Evolutionary conservation across 352 stramenopile species (phyloP), one percentile per base, ranked within the genome.

Genomic region (Albugo laibachii): DNA sequence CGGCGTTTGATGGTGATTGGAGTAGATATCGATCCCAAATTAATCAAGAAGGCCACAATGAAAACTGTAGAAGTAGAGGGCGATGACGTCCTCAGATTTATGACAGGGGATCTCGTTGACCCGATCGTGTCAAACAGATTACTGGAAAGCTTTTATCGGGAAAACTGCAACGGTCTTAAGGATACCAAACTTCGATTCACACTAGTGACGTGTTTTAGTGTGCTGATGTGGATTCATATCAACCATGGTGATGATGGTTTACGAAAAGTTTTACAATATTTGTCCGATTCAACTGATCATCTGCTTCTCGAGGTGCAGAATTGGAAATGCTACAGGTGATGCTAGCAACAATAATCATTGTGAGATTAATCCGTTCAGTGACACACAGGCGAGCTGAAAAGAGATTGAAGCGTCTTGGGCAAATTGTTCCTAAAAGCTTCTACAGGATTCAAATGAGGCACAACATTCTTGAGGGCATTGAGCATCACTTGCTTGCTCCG

Each of bases 181-280:
- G 36, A 48, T 2, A 43, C 46, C 27, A n/a, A 42, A 21, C 12
- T 8, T 31, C 19, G 40, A 1, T 87, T 86, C 46, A 60, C 80
- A 48, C 56, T 91, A 2, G 55, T 87, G 38, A 83, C 74, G 48
- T 77, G 70, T 52, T 91, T 87, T 42, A 87, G 77, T 38, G 67
- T 91, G 41, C 86, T 75, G 11, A 91, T 91, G 77, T 91, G 77
- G 77, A 87, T 91, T 49, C 77, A 91, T 47, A 47, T 91, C 20
- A 86, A 91, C 48, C 68, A 91, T 48, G 74, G 77, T 48, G 77
- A 91, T 52, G 71, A 84, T 20, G 77, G 77, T 1, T 57, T 91
- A 8, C 79, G 67, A 62, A 63, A 61, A 31, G 84, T 85, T 51
- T 55, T 91, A 12, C 68, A 82, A 34, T 58, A 53, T 6, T 53